Percentiles rank a stretch among this genome's conserved stretches.
These are phyloP conservation scores for Paulownia fortunei DNA, from an alignment of 257 asterid genomes.

Conservation along the genomic window DNA sequence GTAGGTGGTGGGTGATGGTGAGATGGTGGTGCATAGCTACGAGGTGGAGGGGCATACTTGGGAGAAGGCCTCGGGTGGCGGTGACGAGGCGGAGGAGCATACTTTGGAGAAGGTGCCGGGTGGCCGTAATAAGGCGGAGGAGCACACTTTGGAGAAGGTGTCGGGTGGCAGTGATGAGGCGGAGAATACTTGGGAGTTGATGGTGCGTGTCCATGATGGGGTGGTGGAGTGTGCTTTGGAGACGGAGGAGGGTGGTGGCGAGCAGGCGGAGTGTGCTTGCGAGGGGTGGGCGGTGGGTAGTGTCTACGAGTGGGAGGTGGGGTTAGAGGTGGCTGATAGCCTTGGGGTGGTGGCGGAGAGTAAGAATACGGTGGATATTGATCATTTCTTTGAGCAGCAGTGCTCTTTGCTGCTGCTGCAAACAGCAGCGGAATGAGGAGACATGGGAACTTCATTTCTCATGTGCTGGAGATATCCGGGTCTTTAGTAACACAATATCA, in stretches of 20 bases:
- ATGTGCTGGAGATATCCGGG: too few relatives aligned
- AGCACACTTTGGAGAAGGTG: too few relatives aligned
- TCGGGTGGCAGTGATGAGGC: not conserved
- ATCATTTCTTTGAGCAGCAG: not conserved
- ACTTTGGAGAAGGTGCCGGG: too few relatives aligned
- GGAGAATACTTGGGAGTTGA: not conserved
- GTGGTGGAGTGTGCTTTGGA: not conserved
- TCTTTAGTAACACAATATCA: not conserved
- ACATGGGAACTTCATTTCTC: slow-evolving; percentile 10
- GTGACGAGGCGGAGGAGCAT: slow-evolving; percentile 11
- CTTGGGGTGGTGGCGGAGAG: not conserved
- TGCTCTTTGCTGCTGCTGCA: slow-evolving; percentile 17
- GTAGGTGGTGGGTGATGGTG: not conserved
- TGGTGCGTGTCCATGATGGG: not conserved
- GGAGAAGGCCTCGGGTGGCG: not conserved
- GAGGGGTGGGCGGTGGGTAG: not conserved
- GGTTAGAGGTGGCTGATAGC: not conserved
- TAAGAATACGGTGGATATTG: not conserved
- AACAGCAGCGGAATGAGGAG: slow-evolving; percentile 2
- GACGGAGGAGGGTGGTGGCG: not conserved
- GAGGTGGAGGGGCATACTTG: not conserved
- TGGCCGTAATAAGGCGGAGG: too few relatives aligned
- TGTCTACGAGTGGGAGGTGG: not conserved
- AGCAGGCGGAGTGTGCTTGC: not conserved
- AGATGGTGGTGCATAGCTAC: not conserved